phyloP scores from a whole-genome alignment of 192 early-diverging fungal species.

The Coemansia sp. region DNA sequence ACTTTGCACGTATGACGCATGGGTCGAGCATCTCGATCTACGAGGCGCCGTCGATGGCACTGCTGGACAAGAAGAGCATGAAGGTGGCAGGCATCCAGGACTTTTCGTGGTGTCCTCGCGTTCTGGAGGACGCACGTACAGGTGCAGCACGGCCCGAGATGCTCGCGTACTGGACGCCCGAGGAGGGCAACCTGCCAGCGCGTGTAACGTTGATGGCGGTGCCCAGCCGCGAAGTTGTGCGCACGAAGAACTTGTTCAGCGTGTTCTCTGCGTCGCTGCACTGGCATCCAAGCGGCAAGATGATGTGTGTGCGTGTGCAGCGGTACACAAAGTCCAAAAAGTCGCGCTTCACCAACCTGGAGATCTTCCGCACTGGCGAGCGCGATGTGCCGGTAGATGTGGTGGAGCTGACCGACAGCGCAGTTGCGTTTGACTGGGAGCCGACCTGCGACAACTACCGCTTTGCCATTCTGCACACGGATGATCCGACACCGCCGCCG shows the following conservation, averaged over 20 bases:
- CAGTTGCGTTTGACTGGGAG: conserved; percentile 95
- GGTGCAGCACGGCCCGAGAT: conserved; percentile 57
- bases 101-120: conserved; percentile 74
- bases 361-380: conserved; percentile 91
- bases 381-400: conserved; percentile 96
- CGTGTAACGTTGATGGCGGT: conserved; percentile 87
- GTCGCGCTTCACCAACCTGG: conserved; percentile 81
- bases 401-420: conserved; percentile 82
- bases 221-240: conserved; percentile 80
- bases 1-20: conserved; percentile 85
- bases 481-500: conserved; percentile 63
- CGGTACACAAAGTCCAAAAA: conserved; percentile 91
- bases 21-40: conserved; percentile 81
- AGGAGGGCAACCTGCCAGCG: conserved; percentile 93
- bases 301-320: conserved; percentile 91
- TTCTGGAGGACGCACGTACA: conserved; percentile 38
- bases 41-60: conserved; percentile 89
- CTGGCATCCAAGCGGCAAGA: conserved; percentile 90
- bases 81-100: conserved; percentile 77
- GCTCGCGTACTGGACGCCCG: conserved; percentile 95
- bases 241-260: conserved; percentile 98
- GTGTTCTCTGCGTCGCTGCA: conserved; percentile 84
- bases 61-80: conserved; percentile 91
- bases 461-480: conserved; percentile 85
- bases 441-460: conserved; percentile 73